Conservation (phyloP, 352 stramenopile species). For the Pythium insidiosum region DNA sequence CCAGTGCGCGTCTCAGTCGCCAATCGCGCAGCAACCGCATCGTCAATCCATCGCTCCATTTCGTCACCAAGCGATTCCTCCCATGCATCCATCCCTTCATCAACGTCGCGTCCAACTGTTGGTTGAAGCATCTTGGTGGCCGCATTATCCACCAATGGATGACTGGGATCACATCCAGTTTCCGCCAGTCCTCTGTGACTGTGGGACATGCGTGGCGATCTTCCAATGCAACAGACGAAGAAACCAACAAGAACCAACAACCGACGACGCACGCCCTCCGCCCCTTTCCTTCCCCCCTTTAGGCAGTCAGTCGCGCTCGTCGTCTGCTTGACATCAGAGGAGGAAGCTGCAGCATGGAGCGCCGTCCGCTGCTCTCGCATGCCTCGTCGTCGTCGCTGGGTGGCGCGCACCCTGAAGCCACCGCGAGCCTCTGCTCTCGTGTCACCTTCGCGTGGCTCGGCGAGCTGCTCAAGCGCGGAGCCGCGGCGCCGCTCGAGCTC, state of each 20-base stretch:
- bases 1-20: too few species aligned
- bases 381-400: too few species aligned
- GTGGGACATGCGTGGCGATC: not conserved
- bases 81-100: too few species aligned
- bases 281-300: too few species aligned
- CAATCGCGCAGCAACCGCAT: too few species aligned
- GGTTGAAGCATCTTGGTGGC: too few species aligned
- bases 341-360: not conserved
- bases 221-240: not conserved
- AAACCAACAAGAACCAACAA: not conserved
- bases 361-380: slow-evolving; percentile 6
- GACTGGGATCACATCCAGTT: too few species aligned
- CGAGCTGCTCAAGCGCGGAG: slow-evolving; percentile 24
- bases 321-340: not conserved
- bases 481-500: slow-evolving; percentile 23
- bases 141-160: too few species aligned
- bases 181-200: too few species aligned
- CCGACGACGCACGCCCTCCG: not conserved
- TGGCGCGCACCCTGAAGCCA: slow-evolving; percentile 8
- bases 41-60: too few species aligned
- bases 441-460: slow-evolving; percentile 32
- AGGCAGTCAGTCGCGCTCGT: not conserved
- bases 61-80: too few species aligned
- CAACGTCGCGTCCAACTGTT: too few species aligned
- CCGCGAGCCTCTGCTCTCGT: slow-evolving; percentile 2